Evolutionary conservation across 1,284 basidiomycete species (phyloP), one percentile per base, ranked within the genome.

Genomic region (Singerocomus rubriflavus): DNA sequence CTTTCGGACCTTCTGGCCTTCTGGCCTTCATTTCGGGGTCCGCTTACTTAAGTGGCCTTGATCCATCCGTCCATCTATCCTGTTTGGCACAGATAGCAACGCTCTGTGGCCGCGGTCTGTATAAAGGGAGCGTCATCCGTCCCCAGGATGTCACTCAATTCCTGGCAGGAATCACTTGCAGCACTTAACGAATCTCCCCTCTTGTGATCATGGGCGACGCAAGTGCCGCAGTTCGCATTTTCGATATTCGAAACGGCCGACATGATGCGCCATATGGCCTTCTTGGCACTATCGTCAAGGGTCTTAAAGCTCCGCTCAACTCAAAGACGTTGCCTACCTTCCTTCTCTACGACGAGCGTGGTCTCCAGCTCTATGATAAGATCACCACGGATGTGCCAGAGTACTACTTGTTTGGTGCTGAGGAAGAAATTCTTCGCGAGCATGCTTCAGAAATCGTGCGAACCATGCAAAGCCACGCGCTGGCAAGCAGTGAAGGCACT

Each of bases 401-500:
- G 58, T 98, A 98, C 68, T 98, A 98, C 66, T 78, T 92, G 17
- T 97, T 94, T 69, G 71, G 73, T 7, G 84, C 86, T 0, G 88
- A 90, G 62, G 85, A 91, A 62, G 76, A 81, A 52, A 88, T 90
- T 52, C 68, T 90, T 50, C 80, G 77, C 68, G 71, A 70, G 30
- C 73, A 81, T 48, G 78, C 80, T 54, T 78, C 84, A 34, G 80
- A 85, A 16, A 88, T 88, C 33, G 85, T 89, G 6, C 79, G 74
- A 17, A 73, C 76, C 51, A 92, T 91, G 84, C 91, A 92, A 55
- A 59, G 69, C n/a, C 74, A 71, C 4, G 45, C 44, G 8, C 16
- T 45, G 9, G 71, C 73, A 47, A 75, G 74, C 9, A 76, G 77
- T 41, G 17, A 33, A 31, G 76, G 75, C 2, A 57, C 71, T 14